Percentiles rank a stretch among this genome's conserved stretches.
phyloP scores from a whole-genome alignment of 192 early-diverging fungal species.

The Coemansia guatemalensis region DNA sequence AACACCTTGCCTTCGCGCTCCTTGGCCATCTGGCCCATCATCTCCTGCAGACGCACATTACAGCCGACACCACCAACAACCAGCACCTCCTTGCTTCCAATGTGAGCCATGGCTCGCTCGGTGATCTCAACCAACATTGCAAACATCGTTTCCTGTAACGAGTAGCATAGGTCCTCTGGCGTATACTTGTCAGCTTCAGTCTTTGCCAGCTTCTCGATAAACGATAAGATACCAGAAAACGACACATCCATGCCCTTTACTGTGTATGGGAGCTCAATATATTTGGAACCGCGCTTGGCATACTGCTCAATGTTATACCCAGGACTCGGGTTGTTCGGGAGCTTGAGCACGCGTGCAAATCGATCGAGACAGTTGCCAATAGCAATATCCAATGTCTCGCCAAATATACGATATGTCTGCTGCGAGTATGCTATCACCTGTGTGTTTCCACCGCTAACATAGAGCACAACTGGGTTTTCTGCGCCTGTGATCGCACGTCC shows the following conservation, averaged over 20 bases:
- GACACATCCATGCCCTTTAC: slow-evolving; percentile 99
- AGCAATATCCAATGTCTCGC: slow-evolving; percentile 97
- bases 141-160: slow-evolving; percentile 96
- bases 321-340: slow-evolving; percentile 95
- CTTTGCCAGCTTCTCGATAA: slow-evolving; percentile 76
- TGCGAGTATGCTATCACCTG: slow-evolving; percentile 98
- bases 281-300: slow-evolving; percentile 86
- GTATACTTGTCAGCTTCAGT: slow-evolving; percentile 61
- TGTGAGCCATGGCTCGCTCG: slow-evolving; percentile 98
- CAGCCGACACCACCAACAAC: slow-evolving; percentile 98
- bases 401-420: slow-evolving; percentile 93
- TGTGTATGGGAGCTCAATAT: slow-evolving; percentile 88
- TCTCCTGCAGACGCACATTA: slow-evolving; percentile 91
- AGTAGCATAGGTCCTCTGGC: slow-evolving; percentile 93
- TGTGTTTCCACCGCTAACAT: slow-evolving; percentile 98
- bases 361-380: slow-evolving; percentile 98
- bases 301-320: slow-evolving; percentile 98
- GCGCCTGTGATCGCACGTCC: slow-evolving; percentile 95
- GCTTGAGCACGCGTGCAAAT: slow-evolving; percentile 89
- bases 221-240: slow-evolving; percentile 92
- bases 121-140: slow-evolving; percentile 99
- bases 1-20: slow-evolving; percentile 86
- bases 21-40: slow-evolving; percentile 95
- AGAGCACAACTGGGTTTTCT: slow-evolving; percentile 90
- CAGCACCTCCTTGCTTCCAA: slow-evolving; percentile 85